Evolutionary conservation across 805 yeast genomes (phyloP), one percentile per base, ranked within the genome.

Genomic region (Yamadazyma akitaensis): DNA sequence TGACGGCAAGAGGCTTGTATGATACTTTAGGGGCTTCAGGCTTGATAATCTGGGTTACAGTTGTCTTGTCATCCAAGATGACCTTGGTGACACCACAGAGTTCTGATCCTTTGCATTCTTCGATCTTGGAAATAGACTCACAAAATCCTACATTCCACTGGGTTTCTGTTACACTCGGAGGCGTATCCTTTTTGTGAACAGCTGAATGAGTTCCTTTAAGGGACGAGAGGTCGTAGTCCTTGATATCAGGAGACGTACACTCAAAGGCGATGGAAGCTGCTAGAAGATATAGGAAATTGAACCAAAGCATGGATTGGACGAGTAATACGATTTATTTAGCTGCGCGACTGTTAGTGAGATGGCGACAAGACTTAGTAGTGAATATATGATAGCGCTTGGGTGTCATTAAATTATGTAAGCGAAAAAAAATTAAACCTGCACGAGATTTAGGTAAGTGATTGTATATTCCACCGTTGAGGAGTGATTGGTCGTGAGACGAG

Each of bases 121-220:
- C 68, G 8, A 69, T 60, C 24, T 55, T 59, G 28, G 64, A 61
- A n/a, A 75, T 61, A 0, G 77, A 67, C 39, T 79, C 81, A 67
- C 96, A 88, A 8, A 89, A 70, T 42, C 88, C 85, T 32, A 91
- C 52, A 57, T 75, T 80, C 91, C 96, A 88, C 2, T 79, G 73
- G 30, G 73, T 64, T 42, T 69, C 75, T 1, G 86, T 79, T 28
- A 63, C 66, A 11, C 92, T 78, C 1, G 99, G 98, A 14, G 98
- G 98, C 10, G 97, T 88, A 37, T 75, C 76, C 28, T 63, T 67
- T 14, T 70, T 54, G 4, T 56, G 33, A 5, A 72, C 58, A n/a
- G 70, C 65, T 1, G 65, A 44, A 53, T 79, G 78, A 4, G 77
- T 59, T 3, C 85, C 85, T 42, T 73, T 72, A 41, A 84, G 67